These are phyloP conservation scores for Corynespora cassiicola DNA, from an alignment of 2,329 filamentous ascomycete genomes.

Conservation along the genomic window DNA sequence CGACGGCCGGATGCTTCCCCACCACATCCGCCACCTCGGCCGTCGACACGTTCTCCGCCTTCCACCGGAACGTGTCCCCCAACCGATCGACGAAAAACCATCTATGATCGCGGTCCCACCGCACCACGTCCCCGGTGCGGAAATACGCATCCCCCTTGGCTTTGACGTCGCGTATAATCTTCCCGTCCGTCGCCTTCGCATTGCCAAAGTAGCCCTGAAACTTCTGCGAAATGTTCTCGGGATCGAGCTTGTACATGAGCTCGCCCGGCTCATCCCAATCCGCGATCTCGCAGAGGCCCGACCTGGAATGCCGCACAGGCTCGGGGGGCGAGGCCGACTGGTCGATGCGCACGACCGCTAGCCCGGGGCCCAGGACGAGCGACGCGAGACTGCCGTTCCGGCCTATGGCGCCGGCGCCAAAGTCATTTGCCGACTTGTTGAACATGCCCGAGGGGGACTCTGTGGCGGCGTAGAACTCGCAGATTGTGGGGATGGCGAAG, in stretches of 20 bases:
- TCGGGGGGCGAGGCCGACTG: slow-evolving; percentile 64
- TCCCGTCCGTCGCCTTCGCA: slow-evolving; percentile 34
- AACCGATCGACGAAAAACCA: slow-evolving; percentile 48
- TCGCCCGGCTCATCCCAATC: slow-evolving; percentile 73
- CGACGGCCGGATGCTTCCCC: slow-evolving; percentile 45
- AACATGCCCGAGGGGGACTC: slow-evolving; percentile 66
- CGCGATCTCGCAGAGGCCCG: slow-evolving; percentile 69
- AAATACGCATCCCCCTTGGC: slow-evolving; percentile 46
- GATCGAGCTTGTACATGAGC: slow-evolving; percentile 59
- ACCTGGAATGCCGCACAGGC: slow-evolving; percentile 67
- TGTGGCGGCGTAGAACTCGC: slow-evolving; percentile 49
- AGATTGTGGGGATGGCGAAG: slow-evolving; percentile 45
- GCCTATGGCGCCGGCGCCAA: slow-evolving; percentile 68
- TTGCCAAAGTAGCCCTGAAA: slow-evolving; percentile 71
- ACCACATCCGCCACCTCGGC: slow-evolving; percentile 52
- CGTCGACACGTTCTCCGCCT: slow-evolving; percentile 55
- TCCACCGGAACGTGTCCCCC: slow-evolving; percentile 51
- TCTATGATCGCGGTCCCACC: slow-evolving; percentile 37
- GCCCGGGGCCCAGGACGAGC: slow-evolving; percentile 56
- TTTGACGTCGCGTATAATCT: slow-evolving; percentile 43
- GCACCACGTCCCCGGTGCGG: slow-evolving; percentile 44
- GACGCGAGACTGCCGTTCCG: slow-evolving; percentile 71
- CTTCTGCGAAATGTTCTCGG: slow-evolving; percentile 51
- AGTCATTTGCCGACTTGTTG: slow-evolving; percentile 61
- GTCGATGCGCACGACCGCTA: slow-evolving; percentile 71